Conservation (phyloP, 148 eudicot species). For the Camellia granthamiana region DNA sequence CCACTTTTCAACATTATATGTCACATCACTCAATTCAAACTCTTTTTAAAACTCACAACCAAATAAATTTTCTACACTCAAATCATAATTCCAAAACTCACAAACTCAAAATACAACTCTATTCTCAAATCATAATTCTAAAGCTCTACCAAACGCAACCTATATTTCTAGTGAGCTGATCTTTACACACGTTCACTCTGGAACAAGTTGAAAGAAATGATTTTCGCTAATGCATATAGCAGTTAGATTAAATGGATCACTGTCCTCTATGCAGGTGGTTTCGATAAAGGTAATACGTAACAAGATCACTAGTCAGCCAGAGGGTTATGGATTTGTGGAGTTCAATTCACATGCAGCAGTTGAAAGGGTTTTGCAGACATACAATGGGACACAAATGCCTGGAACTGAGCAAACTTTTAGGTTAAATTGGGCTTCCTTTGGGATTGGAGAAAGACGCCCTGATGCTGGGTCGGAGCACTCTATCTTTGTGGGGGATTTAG, state of each 20-base stretch:
- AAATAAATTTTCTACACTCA: too few relatives aligned
- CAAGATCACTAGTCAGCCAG: conserved; percentile 89
- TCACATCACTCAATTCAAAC: too few relatives aligned
- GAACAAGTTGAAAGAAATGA: not conserved
- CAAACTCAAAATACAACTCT: too few relatives aligned
- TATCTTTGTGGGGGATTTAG: conserved; percentile 96
- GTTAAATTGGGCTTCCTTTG: conserved; percentile 97
- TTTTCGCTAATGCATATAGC: not conserved
- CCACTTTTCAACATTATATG: too few relatives aligned
- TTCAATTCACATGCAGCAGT: conserved; percentile 80
- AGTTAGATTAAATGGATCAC: not conserved
- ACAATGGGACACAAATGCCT: conserved; percentile 89
- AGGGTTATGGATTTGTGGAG: conserved; percentile 98
- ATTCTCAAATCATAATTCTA: too few relatives aligned
- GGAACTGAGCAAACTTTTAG: conserved; percentile 84
- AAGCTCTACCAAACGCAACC: too few relatives aligned
- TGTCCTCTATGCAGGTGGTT: conserved; percentile 44
- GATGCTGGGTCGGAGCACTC: conserved; percentile 96
- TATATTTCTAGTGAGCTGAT: not conserved
- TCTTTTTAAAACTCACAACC: too few relatives aligned
- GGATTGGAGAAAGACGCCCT: conserved; percentile 76
- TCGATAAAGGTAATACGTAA: conserved; percentile 86
- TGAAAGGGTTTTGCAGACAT: conserved; percentile 68
- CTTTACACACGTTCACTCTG: not conserved
- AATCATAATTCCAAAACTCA: too few relatives aligned